phyloP scores from a whole-genome alignment of 2,329 filamentous ascomycete species.

The Lachnellula arida region DNA sequence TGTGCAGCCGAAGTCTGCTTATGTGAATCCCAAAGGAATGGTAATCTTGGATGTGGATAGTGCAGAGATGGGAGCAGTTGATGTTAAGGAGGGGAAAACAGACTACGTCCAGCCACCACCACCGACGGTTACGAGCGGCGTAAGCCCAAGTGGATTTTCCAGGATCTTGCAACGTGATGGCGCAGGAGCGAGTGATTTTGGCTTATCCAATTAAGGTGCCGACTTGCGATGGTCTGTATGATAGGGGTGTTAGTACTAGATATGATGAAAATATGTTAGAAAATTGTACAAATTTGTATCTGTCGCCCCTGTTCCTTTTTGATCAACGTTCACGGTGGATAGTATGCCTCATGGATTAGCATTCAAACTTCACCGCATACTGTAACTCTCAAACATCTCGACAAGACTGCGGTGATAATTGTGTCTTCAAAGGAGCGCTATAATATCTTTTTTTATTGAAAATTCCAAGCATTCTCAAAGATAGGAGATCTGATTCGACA shows the following conservation, averaged over 20 bases:
- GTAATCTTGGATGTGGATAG: constrained; percentile 21
- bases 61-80: constrained; percentile 26
- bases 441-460: too few relatives aligned
- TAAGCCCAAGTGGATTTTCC: neutral
- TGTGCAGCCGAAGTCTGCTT: constrained; percentile 25
- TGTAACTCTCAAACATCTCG: too few relatives aligned
- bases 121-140: neutral
- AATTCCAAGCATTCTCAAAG: too few relatives aligned
- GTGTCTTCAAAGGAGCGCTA: too few relatives aligned
- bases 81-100: constrained; percentile 24
- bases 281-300: neutral
- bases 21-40: constrained; percentile 27
- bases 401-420: too few relatives aligned
- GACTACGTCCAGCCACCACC: constrained; percentile 11
- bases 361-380: too few relatives aligned
- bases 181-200: neutral
- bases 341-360: too few relatives aligned
- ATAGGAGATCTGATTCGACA: too few relatives aligned
- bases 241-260: neutral
- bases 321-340: too few relatives aligned
- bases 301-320: too few relatives aligned
- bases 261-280: neutral
- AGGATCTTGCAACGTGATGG: neutral
- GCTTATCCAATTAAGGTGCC: neutral
- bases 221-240: neutral